phyloP scores from a whole-genome alignment of 257 asterid genomes.

The Rauvolfia tetraphylla region DNA sequence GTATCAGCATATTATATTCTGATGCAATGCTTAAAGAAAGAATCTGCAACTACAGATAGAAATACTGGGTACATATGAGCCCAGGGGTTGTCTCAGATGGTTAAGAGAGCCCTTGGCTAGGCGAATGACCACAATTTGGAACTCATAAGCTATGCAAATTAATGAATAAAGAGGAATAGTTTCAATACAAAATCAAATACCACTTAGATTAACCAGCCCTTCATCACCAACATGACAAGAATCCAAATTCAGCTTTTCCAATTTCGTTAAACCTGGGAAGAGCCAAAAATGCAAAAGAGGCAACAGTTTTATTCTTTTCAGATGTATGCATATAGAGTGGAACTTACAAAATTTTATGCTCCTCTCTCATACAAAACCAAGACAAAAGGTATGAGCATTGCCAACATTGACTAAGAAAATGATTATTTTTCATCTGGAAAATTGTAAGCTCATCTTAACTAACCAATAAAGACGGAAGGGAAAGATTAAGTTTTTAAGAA shows the following conservation, averaged over 20 bases:
- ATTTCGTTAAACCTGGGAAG: conserved; percentile 39
- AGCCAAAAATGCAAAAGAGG: background rate
- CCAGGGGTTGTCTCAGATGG: background rate
- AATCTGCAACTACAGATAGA: background rate
- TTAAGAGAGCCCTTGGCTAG: background rate
- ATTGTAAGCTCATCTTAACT: background rate
- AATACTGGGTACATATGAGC: background rate
- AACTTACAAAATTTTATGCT: background rate
- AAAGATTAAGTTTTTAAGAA: no score
- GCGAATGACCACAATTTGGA: background rate
- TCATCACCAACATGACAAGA: conserved; percentile 48
- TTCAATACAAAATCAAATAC: conserved; percentile 17
- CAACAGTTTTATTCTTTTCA: background rate
- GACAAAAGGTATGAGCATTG: background rate
- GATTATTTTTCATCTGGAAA: background rate
- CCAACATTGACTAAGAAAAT: background rate
- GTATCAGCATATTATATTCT: background rate
- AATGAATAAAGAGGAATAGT: background rate
- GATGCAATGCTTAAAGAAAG: background rate
- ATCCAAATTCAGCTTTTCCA: conserved; percentile 57
- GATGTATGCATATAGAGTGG: background rate
- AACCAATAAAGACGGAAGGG: no score
- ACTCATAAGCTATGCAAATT: background rate
- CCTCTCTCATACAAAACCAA: background rate
- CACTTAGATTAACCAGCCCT: conserved; percentile 55